Base-by-base conservation (phyloP, 192 early-diverging fungal species). In the Coemansia sp. region DNA sequence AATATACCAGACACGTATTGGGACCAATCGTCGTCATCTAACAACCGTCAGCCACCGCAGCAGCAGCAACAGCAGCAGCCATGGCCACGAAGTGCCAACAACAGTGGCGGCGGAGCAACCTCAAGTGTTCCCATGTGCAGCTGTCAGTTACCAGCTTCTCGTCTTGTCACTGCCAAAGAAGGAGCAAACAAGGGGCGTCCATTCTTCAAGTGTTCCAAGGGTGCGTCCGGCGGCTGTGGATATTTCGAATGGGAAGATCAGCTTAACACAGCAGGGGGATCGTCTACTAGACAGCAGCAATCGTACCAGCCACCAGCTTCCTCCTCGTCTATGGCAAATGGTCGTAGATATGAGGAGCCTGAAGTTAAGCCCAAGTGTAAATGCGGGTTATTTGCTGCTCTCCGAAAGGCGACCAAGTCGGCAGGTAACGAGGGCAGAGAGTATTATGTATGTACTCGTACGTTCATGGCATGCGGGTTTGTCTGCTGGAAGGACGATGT, bases 231-330 rank as follows among this genome's bases (percentile, higher is more conserved):
- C 1, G 66, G 64, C 1, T 93, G 90, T 59, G 71, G 66, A 5
- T 93, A 83, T 62, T 91, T 92, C 70, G 46, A 77, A 27, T 91
- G 90, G 91, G 80, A 72, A 9, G 91, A 92, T 60, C 74, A 82
- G 55, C 71, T 44, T 7, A 57, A 7, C 34, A 18, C 55, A 15
- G 55, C n/a, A 41, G 62, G 24, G 34, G 54, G 54, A 16, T 31
- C 54, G 10, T 51, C 11, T 46, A 54, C 5, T 41, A 8, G 41
- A 51, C 52, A 34, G 34, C 42, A 51, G 44, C 27, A 61, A 41
- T 43, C 33, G 27, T 43, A 51, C 47, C 47, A 20, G 27, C 54
- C 63, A 55, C 15, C 46, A 3, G 11, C 66, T 29, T 67, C 66
- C 9, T 65, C 40, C 29, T 40, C 60, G 3, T 43, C 55, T 20